These are phyloP conservation scores for Lipomyces kockii DNA, from an alignment of 805 yeast species.

Conservation along the genomic window DNA sequence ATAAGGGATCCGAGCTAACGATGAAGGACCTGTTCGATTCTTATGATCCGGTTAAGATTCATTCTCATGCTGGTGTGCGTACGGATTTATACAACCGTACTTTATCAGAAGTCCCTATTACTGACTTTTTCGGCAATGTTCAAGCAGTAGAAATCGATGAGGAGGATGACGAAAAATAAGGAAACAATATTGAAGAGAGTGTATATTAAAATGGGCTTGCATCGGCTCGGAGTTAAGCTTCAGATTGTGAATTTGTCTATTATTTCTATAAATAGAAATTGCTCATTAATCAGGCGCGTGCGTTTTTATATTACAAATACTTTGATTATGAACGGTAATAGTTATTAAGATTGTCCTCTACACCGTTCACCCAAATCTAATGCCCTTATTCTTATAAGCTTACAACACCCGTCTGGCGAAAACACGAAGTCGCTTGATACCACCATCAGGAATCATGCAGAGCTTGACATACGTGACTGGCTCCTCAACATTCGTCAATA, in stretches of 20 bases:
- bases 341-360: neutral
- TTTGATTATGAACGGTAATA: neutral
- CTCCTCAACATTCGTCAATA: slow-evolving; percentile 33
- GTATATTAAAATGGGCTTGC: neutral
- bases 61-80: slow-evolving; percentile 91
- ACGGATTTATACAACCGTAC: slow-evolving; percentile 75
- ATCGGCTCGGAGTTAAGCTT: neutral
- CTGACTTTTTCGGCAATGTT: slow-evolving; percentile 82
- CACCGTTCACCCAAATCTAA: too few relatives aligned
- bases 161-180: slow-evolving; percentile 15
- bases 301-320: neutral
- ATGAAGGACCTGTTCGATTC: slow-evolving; percentile 83
- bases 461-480: slow-evolving; percentile 72
- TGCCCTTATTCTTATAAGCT: neutral
- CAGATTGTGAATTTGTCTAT: neutral
- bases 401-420: slow-evolving; percentile 55
- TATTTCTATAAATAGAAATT: slow-evolving; percentile 1
- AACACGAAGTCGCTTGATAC: slow-evolving; percentile 87
- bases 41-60: slow-evolving; percentile 82
- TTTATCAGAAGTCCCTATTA: slow-evolving; percentile 69
- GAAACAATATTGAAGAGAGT: neutral
- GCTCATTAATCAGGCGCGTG: neutral
- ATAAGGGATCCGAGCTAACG: slow-evolving; percentile 73
- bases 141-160: slow-evolving; percentile 37
- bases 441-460: slow-evolving; percentile 94